Evolutionary conservation across 495 filamentous ascomycete genomes (phyloP).

Genomic region (Bacidia gigantensis): DNA sequence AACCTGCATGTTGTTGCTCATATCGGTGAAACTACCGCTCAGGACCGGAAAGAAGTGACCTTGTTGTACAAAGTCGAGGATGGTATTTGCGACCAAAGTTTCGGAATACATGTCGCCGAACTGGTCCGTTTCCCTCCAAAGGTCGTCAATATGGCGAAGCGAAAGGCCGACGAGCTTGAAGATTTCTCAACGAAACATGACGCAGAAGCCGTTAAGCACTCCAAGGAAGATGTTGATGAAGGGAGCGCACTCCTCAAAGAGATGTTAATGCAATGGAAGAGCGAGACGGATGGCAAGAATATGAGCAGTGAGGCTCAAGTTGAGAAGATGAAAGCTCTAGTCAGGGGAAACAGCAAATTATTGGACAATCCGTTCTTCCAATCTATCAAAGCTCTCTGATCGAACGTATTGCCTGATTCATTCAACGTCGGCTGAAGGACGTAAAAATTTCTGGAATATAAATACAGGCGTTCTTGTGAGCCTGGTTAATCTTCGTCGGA

Average conservation of each 20-base stretch:
- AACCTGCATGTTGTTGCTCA: slow-evolving; percentile 96
- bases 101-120: slow-evolving; percentile 97
- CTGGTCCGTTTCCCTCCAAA: slow-evolving; percentile 95
- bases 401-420: not conserved
- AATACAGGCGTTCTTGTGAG: too few species aligned
- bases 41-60: slow-evolving; percentile 68
- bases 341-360: slow-evolving; percentile 55
- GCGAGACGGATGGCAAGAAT: slow-evolving; percentile 50
- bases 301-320: slow-evolving; percentile 71
- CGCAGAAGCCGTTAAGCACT: slow-evolving; percentile 42
- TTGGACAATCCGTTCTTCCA: slow-evolving; percentile 79
- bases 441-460: too few species aligned
- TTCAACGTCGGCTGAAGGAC: too few species aligned
- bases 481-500: too few species aligned
- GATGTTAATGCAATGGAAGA: slow-evolving; percentile 78
- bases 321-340: slow-evolving; percentile 62
- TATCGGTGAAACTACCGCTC: slow-evolving; percentile 46
- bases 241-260: slow-evolving; percentile 80
- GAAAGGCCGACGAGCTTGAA: slow-evolving; percentile 95
- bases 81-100: slow-evolving; percentile 90
- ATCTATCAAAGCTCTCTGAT: slow-evolving; percentile 63
- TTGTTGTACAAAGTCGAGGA: slow-evolving; percentile 92
- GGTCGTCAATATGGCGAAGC: slow-evolving; percentile 95
- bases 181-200: slow-evolving; percentile 70
- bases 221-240: slow-evolving; percentile 77